Evolutionary conservation across 2,329 filamentous ascomycete genomes (phyloP).

Genomic region (Incumbomyces lentus): DNA sequence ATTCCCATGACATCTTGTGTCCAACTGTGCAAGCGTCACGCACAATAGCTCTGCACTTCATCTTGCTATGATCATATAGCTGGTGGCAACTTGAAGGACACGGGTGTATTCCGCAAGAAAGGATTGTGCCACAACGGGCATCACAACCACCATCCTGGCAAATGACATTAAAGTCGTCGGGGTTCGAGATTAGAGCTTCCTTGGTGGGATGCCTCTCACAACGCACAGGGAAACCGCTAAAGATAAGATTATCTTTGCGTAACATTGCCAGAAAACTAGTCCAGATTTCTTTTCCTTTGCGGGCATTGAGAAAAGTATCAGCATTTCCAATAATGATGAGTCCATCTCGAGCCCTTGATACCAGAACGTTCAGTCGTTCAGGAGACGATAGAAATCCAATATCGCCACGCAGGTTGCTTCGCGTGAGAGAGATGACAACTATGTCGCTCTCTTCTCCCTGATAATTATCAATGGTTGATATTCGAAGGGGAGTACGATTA

Average conservation of each 20-base stretch:
- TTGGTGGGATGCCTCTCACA: conserved; percentile 51
- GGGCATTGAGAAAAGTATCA: conserved; percentile 52
- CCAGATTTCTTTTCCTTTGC: conserved; percentile 51
- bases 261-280: conserved; percentile 46
- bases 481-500: conserved; percentile 43
- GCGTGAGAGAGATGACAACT: conserved; percentile 56
- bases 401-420: conserved; percentile 53
- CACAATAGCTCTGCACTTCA: conserved; percentile 37
- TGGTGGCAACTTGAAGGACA: conserved; percentile 56
- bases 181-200: conserved; percentile 36
- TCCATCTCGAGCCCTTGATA: conserved; percentile 55
- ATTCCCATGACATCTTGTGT: conserved; percentile 42
- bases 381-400: conserved; percentile 61
- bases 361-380: conserved; percentile 58
- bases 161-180: conserved; percentile 49
- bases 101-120: conserved; percentile 49
- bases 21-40: conserved; percentile 40
- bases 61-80: conserved; percentile 47
- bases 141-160: conserved; percentile 63
- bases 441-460: conserved; percentile 69
- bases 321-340: conserved; percentile 63
- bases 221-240: conserved; percentile 50
- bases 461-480: conserved; percentile 70
- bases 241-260: conserved; percentile 41
- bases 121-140: conserved; percentile 45